These are phyloP conservation scores for Prinsepia uniflora DNA, from an alignment of 306 rosid genomes.

Conservation along the genomic window DNA sequence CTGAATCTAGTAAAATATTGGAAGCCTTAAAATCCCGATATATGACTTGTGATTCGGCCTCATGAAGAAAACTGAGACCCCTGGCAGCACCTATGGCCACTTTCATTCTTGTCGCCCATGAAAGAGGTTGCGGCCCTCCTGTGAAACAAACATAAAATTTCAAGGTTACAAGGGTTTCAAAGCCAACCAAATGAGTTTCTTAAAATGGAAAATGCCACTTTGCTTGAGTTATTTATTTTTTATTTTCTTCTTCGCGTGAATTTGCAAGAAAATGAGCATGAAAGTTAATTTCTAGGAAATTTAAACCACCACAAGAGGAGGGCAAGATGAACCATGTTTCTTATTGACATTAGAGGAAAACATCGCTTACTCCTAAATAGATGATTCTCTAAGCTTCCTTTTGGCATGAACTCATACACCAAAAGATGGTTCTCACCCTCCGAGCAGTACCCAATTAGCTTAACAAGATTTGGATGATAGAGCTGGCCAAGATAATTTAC, in stretches of 20 bases:
- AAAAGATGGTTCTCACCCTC: conserved; percentile 83
- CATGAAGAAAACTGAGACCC: conserved; percentile 92
- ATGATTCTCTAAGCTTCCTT: conserved; percentile 96
- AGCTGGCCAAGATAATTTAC: conserved; percentile 89
- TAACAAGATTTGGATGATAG: conserved; percentile 83
- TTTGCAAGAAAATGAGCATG: neutral
- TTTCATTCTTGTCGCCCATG: conserved; percentile 87
- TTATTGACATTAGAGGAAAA: neutral
- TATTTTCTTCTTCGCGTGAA: neutral
- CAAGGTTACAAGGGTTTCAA: conserved; percentile 8
- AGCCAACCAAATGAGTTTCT: conserved; percentile 9
- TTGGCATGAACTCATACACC: conserved; percentile 95
- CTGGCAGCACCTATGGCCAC: conserved; percentile 92
- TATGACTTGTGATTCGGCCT: conserved; percentile 85
- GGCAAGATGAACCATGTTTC: neutral
- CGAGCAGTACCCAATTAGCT: conserved; percentile 84
- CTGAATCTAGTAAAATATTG: conserved; percentile 82
- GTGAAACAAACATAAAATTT: conserved; percentile 22
- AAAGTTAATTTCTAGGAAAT: neutral
- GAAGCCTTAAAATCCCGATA: conserved; percentile 98
- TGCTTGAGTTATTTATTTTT: neutral
- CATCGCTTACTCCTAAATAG: conserved; percentile 73
- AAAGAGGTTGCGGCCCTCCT: conserved; percentile 92
- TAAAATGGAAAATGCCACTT: neutral
- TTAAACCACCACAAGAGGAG: neutral